Evolutionary conservation across 164 flowering plant genomes (phyloP).

Genomic region (Brasenia schreberi): DNA sequence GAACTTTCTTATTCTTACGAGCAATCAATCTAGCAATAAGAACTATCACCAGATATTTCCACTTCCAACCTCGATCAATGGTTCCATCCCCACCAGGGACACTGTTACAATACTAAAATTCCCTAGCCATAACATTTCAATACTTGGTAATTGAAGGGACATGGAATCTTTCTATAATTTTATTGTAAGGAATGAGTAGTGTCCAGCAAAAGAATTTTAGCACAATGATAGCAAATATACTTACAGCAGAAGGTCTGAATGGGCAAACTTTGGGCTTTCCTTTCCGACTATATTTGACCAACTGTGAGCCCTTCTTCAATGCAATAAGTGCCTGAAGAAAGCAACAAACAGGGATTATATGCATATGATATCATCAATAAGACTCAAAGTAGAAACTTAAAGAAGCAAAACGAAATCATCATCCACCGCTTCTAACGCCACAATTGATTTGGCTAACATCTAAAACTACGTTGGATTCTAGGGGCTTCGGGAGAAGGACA

Average conservation of each 20-base stretch:
- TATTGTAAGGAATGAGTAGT: too few species aligned
- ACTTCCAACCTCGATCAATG: too few species aligned
- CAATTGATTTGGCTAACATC: slow-evolving; percentile 73
- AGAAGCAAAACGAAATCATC: too few species aligned
- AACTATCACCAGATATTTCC: too few species aligned
- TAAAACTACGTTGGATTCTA: slow-evolving; percentile 59
- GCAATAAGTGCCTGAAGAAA: slow-evolving; percentile 55
- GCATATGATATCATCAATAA: too few species aligned
- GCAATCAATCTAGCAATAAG: too few species aligned
- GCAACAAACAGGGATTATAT: slow-evolving; percentile 1
- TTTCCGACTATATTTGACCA: slow-evolving; percentile 81
- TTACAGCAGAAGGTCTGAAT: slow-evolving; percentile 77
- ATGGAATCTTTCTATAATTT: too few species aligned
- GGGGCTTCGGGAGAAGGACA: slow-evolving; percentile 59
- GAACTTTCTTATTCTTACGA: too few species aligned
- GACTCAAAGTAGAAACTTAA: too few species aligned
- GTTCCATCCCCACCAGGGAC: background rate
- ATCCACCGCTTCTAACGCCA: slow-evolving; percentile 27
- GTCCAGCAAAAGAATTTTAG: background rate
- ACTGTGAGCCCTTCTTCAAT: slow-evolving; percentile 86
- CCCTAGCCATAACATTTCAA: too few species aligned
- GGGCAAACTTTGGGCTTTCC: slow-evolving; percentile 86
- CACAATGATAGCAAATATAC: slow-evolving; percentile 6
- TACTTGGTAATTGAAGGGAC: too few species aligned
- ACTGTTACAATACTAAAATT: too few species aligned